Evolutionary conservation across 192 early-diverging fungal genomes (phyloP).

Genomic region (Coemansia aciculifera): DNA sequence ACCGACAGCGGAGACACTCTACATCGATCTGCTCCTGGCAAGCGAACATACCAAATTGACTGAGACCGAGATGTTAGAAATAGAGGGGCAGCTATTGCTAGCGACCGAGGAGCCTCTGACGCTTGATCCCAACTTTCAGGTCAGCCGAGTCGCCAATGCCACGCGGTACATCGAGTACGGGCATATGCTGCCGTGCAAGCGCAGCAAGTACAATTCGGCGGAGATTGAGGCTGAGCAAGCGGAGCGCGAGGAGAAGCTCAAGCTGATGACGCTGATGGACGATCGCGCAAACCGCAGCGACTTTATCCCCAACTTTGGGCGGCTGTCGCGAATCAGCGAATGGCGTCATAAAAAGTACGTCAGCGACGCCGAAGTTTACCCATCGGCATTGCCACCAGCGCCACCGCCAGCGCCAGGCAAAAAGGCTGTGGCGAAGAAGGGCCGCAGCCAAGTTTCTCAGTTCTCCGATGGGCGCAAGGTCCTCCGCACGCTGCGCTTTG

Average conservation of each 20-base stretch:
- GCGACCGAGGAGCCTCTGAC: constrained; percentile 66
- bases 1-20: constrained; percentile 47
- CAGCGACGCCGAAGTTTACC: constrained; percentile 55
- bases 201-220: constrained; percentile 70
- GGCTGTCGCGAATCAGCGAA: constrained; percentile 68
- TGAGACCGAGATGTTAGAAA: constrained; percentile 58
- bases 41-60: constrained; percentile 54
- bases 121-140: constrained; percentile 69
- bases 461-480: constrained; percentile 63
- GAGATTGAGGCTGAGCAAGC: constrained; percentile 69
- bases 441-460: constrained; percentile 40
- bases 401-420: constrained; percentile 25
- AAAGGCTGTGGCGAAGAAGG: constrained; percentile 38
- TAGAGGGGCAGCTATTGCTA: constrained; percentile 68
- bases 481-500: constrained; percentile 72
- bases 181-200: constrained; percentile 57
- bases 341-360: constrained; percentile 66
- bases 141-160: constrained; percentile 69
- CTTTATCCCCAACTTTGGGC: constrained; percentile 72
- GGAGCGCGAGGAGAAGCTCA: constrained; percentile 67
- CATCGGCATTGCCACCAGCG: constrained; percentile 24
- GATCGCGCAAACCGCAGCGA: constrained; percentile 45
- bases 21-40: constrained; percentile 39
- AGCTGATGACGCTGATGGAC: constrained; percentile 72
- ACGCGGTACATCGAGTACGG: constrained; percentile 59